Evolutionary conservation across 345 rosid genomes (phyloP).

Genomic region (Populus alba): DNA sequence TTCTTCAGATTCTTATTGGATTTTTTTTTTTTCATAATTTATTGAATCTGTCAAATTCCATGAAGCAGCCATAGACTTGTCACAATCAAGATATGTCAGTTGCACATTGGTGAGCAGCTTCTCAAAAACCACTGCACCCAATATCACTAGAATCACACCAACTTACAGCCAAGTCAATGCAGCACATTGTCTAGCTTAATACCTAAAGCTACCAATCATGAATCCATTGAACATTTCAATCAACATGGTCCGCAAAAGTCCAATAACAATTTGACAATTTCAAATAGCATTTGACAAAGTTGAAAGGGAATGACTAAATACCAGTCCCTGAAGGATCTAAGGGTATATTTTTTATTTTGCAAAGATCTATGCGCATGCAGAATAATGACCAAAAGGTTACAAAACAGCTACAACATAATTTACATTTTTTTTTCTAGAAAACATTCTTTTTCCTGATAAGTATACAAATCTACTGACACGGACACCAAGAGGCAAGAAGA

Average conservation of each 20-base stretch:
- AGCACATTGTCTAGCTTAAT: not conserved
- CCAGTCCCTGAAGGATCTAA: not conserved
- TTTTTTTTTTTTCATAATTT: too few species aligned
- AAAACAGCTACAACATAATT: not conserved
- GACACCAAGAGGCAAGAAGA: too few species aligned
- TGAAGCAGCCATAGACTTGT: not conserved
- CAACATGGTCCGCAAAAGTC: not conserved
- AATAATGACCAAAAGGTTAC: not conserved
- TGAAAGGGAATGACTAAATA: not conserved
- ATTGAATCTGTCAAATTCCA: not conserved
- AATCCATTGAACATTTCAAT: not conserved
- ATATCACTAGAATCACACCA: not conserved
- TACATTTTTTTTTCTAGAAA: not conserved
- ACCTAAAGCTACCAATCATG: not conserved
- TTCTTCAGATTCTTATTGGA: too few species aligned
- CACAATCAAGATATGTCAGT: not conserved
- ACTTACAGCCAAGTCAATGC: not conserved
- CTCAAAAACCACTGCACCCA: not conserved
- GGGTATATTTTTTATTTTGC: not conserved
- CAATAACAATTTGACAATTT: not conserved
- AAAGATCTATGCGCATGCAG: too few species aligned
- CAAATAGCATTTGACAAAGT: not conserved
- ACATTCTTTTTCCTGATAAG: too few species aligned
- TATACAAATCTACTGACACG: too few species aligned
- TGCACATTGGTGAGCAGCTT: not conserved